Conservation (phyloP, 148 eudicot species). For the Pharnaceum exiguum region DNA sequence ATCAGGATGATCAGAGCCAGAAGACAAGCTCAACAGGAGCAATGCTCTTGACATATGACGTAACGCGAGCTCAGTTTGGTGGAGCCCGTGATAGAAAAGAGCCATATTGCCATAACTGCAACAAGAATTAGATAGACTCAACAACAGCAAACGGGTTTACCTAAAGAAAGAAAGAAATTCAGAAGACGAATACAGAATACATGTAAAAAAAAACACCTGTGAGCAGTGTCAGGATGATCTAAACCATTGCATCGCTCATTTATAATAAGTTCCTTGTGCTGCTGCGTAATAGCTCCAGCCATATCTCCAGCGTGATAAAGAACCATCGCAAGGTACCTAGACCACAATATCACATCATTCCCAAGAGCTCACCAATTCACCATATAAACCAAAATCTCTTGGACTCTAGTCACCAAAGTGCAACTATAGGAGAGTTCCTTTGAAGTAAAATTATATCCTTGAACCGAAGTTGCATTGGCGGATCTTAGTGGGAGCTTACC, state of each 20-base stretch:
- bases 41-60: slow-evolving; percentile 94
- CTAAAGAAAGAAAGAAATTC: too few species aligned
- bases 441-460: too few species aligned
- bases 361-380: too few species aligned
- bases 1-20: slow-evolving; percentile 98
- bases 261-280: slow-evolving; percentile 94
- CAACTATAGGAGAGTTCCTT: too few species aligned
- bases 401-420: too few species aligned
- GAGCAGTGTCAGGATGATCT: slow-evolving; percentile 99
- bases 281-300: slow-evolving; percentile 98
- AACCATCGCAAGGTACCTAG: slow-evolving; percentile 97
- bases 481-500: too few species aligned
- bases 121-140: not conserved
- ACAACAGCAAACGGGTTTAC: too few species aligned
- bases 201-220: slow-evolving; percentile 75
- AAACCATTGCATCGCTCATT: slow-evolving; percentile 97
- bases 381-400: too few species aligned
- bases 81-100: slow-evolving; percentile 92
- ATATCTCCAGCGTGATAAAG: slow-evolving; percentile 96
- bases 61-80: slow-evolving; percentile 91
- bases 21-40: slow-evolving; percentile 78
- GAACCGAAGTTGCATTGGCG: too few species aligned
- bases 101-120: slow-evolving; percentile 99
- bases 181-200: too few species aligned
- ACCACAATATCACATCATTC: not conserved